Conservation (phyloP, 2,329 filamentous ascomycete genomes). For the Phyllosticta citriasiana region DNA sequence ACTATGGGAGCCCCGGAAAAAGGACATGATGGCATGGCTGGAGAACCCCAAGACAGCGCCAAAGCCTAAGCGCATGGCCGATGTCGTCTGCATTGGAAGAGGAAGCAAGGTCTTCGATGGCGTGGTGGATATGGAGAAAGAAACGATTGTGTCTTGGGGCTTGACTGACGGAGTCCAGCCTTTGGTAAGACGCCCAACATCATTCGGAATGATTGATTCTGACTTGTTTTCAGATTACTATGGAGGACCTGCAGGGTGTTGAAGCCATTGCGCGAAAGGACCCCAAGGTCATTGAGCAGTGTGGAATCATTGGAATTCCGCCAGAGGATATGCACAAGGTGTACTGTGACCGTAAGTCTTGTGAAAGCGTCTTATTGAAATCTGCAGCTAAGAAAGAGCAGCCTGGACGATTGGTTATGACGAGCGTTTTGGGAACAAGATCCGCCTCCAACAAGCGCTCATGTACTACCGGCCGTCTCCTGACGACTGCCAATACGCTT, state of each 20-base stretch:
- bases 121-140: slow-evolving; percentile 59
- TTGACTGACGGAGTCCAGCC: slow-evolving; percentile 69
- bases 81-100: slow-evolving; percentile 71
- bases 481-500: slow-evolving; percentile 85
- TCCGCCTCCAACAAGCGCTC: slow-evolving; percentile 79
- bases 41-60: slow-evolving; percentile 50
- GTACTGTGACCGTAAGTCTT: slow-evolving; percentile 68
- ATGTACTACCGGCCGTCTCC: slow-evolving; percentile 89
- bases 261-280: slow-evolving; percentile 68
- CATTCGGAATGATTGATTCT: slow-evolving; percentile 5
- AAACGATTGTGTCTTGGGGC: slow-evolving; percentile 64
- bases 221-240: slow-evolving; percentile 55
- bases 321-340: slow-evolving; percentile 86
- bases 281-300: slow-evolving; percentile 83
- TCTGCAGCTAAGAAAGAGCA: slow-evolving; percentile 21
- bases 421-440: slow-evolving; percentile 68
- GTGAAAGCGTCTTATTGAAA: not conserved
- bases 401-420: slow-evolving; percentile 94
- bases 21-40: slow-evolving; percentile 72
- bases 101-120: slow-evolving; percentile 77
- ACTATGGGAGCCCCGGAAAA: slow-evolving; percentile 75
- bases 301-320: slow-evolving; percentile 69
- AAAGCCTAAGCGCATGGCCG: slow-evolving; percentile 62
- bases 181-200: slow-evolving; percentile 44
- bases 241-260: slow-evolving; percentile 78